A percentile compares a stretch with the other conserved stretches of the same genome.
These are phyloP conservation scores for Neonectria hederae DNA, from an alignment of 2,329 filamentous ascomycete species.

Conservation along the genomic window DNA sequence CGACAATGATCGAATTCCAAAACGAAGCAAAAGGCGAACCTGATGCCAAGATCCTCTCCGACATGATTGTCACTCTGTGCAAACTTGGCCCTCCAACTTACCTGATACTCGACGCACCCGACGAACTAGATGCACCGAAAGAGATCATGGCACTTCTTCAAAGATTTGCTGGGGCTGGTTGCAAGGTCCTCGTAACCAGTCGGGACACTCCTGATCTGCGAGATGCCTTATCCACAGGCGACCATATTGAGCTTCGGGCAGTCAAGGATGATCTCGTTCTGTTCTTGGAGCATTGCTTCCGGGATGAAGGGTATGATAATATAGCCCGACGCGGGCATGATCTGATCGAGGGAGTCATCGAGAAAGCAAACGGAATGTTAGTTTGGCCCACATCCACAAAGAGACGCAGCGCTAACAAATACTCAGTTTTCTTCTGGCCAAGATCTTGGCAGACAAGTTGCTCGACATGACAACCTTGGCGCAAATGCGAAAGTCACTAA, in stretches of 20 bases:
- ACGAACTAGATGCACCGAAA: neutral
- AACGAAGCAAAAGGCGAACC: neutral
- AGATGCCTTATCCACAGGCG: neutral
- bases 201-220: slow-evolving; percentile 10
- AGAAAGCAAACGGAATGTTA: slow-evolving; percentile 8
- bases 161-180: neutral
- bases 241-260: neutral
- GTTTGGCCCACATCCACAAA: neutral
- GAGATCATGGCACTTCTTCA: neutral
- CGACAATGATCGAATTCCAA: neutral
- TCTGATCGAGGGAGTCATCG: neutral
- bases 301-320: neutral
- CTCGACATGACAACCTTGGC: slow-evolving; percentile 7
- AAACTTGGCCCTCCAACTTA: neutral
- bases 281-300: slow-evolving; percentile 2
- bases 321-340: neutral
- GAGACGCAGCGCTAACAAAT: neutral
- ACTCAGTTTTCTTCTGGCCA: neutral
- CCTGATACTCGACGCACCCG: slow-evolving; percentile 3
- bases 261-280: neutral
- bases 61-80: slow-evolving; percentile 2
- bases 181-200: slow-evolving; percentile 5
- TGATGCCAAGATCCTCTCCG: neutral
- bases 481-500: slow-evolving; percentile 1
- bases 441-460: neutral